Evolutionary conservation across 352 stramenopile genomes (phyloP).

Genomic region (Plasmopara muralis): DNA sequence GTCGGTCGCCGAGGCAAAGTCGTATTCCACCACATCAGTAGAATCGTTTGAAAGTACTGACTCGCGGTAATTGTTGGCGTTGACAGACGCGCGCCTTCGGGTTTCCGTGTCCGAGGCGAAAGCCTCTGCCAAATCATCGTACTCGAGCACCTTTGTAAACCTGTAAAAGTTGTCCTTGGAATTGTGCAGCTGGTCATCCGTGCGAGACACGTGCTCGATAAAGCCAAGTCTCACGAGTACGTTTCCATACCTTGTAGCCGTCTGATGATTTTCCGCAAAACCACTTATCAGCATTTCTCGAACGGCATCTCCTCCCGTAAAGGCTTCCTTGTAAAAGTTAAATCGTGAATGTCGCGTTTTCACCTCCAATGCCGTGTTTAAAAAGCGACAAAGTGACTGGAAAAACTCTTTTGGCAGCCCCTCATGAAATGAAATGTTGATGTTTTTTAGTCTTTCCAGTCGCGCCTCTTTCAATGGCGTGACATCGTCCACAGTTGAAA

Average conservation of each 20-base stretch:
- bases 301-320: slow-evolving; percentile 69
- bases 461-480: slow-evolving; percentile 62
- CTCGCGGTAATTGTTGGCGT: slow-evolving; percentile 62
- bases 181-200: slow-evolving; percentile 73
- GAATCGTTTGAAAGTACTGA: slow-evolving; percentile 67
- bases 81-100: slow-evolving; percentile 44
- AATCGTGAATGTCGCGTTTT: slow-evolving; percentile 81
- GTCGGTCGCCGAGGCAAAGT: slow-evolving; percentile 66
- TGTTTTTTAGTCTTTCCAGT: slow-evolving; percentile 64
- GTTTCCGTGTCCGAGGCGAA: slow-evolving; percentile 25
- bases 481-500: slow-evolving; percentile 42
- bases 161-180: slow-evolving; percentile 82
- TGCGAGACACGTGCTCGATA: slow-evolving; percentile 79
- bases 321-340: slow-evolving; percentile 85
- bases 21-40: slow-evolving; percentile 50
- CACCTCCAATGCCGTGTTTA: slow-evolving; percentile 66
- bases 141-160: slow-evolving; percentile 66
- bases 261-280: slow-evolving; percentile 73
- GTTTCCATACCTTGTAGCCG: slow-evolving; percentile 63
- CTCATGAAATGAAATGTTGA: slow-evolving; percentile 75
- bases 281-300: slow-evolving; percentile 66
- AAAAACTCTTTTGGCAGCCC: slow-evolving; percentile 77
- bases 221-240: slow-evolving; percentile 74
- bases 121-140: slow-evolving; percentile 33
- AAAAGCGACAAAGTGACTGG: slow-evolving; percentile 58